These are phyloP conservation scores for Arthrobotrys sinensis DNA, from an alignment of 2,329 filamentous ascomycete species.

Conservation along the genomic window DNA sequence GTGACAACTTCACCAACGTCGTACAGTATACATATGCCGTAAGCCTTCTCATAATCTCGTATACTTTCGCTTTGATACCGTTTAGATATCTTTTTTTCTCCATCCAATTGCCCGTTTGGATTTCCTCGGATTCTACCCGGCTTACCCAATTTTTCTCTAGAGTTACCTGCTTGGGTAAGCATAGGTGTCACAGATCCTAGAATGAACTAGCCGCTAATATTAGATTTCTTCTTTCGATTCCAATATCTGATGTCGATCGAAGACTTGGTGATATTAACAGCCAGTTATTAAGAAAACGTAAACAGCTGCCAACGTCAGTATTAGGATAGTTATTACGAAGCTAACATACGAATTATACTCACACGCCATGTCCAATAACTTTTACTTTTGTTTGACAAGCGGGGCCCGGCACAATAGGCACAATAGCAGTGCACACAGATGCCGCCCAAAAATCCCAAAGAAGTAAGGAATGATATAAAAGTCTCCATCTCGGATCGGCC, in stretches of 20 bases:
- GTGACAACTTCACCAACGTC: slow-evolving; percentile 20
- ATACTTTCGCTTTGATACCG: slow-evolving; percentile 1
- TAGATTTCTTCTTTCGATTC: slow-evolving; percentile 26
- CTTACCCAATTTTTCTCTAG: slow-evolving; percentile 36
- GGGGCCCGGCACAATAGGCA: slow-evolving; percentile 10
- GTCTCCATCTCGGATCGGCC: slow-evolving; percentile 46
- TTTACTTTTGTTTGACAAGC: slow-evolving; percentile 25
- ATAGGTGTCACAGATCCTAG: slow-evolving; percentile 49
- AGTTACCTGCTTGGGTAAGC: slow-evolving; percentile 38
- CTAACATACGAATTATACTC: slow-evolving; percentile 19
- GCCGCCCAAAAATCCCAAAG: slow-evolving; percentile 25
- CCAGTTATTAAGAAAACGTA: slow-evolving; percentile 1
- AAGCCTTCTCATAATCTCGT: slow-evolving; percentile 32
- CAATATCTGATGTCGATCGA: slow-evolving; percentile 29
- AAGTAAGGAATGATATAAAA: slow-evolving; percentile 27
- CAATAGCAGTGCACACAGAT: slow-evolving; percentile 21
- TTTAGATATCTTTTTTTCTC: slow-evolving; percentile 44
- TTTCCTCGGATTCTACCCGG: slow-evolving; percentile 30
- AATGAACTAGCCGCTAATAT: slow-evolving; percentile 9
- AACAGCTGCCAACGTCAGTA: slow-evolving; percentile 15
- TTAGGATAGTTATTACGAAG: slow-evolving; percentile 30
- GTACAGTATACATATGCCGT: slow-evolving; percentile 32
- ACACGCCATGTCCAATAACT: slow-evolving; percentile 11
- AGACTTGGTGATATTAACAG: slow-evolving; percentile 2
- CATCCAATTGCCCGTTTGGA: slow-evolving; percentile 48